Evolutionary conservation across 169 alveolate species (phyloP), one percentile per base, ranked within the genome.

Genomic region (Plasmodium relictum): DNA sequence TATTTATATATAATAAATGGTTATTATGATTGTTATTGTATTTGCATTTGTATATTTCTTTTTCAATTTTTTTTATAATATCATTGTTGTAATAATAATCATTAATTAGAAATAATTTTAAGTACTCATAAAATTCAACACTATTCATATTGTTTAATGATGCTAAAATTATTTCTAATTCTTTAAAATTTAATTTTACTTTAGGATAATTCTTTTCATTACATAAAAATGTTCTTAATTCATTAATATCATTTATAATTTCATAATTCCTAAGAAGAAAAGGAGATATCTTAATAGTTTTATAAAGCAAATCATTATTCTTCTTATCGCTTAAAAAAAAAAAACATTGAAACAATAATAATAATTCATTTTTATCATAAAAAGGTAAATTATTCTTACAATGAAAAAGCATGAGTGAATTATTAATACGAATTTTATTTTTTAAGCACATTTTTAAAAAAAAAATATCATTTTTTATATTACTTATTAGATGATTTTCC

Each of bases 371-470:
- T 8, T 45, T 69, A 9, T 69, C 9, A 45, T 69, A 69, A 44
- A 44, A 44, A 16, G 20, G 4, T 4, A 69, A 44, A 69, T 69
- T n/a, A 16, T 16, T 5, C 7, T 69, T 41, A 14, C 63, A n/a
- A 69, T 44, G 44, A 69, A 69, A 69, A 9, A 69, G 4, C 16
- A 18, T 20, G 16, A 69, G 12, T 16, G 78, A 41, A 18, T 69
- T 69, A 45, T 69, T 69, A 12, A 69, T 69, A 22, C 14, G 5
- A 2, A 69, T 69, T 18, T 41, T 44, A 24, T 69, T 45, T 18
- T 69, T 20, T 5, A 69, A 45, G 41, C 78, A 69, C 8, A 69
- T 69, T 44, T 69, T 48, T 44, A 69, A 48, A 48, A 69, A 69
- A 20, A 69, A 6, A 2, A 42, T 0, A 44, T 69, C 62, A 2